Evolutionary conservation across 495 filamentous ascomycete genomes (phyloP), one percentile per base, ranked within the genome.

Genomic region (Pyronema omphalodes): DNA sequence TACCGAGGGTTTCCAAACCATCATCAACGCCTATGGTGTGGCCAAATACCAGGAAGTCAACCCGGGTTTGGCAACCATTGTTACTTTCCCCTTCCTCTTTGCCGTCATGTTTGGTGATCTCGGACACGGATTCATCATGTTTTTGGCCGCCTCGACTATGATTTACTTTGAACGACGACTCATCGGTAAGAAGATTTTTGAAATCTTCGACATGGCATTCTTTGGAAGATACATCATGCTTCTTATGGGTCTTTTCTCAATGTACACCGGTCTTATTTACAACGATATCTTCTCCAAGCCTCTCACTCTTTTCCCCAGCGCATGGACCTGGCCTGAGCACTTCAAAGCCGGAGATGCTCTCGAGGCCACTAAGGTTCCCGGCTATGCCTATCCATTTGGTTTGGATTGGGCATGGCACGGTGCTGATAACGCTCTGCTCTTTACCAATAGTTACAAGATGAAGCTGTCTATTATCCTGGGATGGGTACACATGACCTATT

Each of bases 61-160:
- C 71, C 93, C 91, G 55, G 91, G 86, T 51, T 71, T 95, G 23
- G 88, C 88, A 17, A 89, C 93, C 18, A 86, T 95, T 55, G 79
- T 96, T 58, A 99, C 93, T 12, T 96, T 98, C 68, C 91, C 91
- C 9, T 96, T 99, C 71, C 71, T 96, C 41, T 99, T 99, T 66
- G 93, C 93, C 29, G 89, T 95, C 74, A 96, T 96, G 91, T 96
- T 96, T 61, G 91, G 91, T 66, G 91, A 96, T 68, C 77, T 93
- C 57, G 91, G 91, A 23, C 91, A 99, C 65, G 91, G 89, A 56
- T 61, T 75, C 57, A 80, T 99, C 60, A 88, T 96, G 83, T 74
- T 84, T 11, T 60, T 78, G 51, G 79, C 84, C 58, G 84, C 93
- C 23, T 55, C 75, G 23, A 83, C 86, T 37, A 93, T 99, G 88